These are phyloP conservation scores for Cordyceps pruinosa DNA, from an alignment of 2,329 filamentous ascomycete species.

Conservation along the genomic window DNA sequence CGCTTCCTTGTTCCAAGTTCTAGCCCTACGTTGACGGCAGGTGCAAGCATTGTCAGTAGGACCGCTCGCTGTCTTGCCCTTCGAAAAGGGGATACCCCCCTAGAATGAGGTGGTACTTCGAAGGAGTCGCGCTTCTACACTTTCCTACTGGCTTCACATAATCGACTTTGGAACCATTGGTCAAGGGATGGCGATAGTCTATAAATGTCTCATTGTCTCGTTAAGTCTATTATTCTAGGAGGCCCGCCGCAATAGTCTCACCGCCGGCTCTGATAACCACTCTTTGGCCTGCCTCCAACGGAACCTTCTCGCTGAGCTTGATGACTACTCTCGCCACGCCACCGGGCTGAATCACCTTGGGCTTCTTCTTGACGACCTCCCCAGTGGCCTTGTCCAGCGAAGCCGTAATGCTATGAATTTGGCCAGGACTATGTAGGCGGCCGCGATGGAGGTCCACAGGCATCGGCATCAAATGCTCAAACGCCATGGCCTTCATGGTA, in stretches of 20 bases:
- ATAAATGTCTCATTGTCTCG: conserved; percentile 4
- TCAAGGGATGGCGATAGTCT: no score
- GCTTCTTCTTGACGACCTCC: conserved; percentile 71
- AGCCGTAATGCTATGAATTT: conserved; percentile 64
- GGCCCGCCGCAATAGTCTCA: conserved; percentile 78
- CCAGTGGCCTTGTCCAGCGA: conserved; percentile 74
- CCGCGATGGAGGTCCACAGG: conserved; percentile 84
- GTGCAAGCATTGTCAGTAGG: no score
- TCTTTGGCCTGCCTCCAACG: conserved; percentile 71
- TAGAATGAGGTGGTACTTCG: no score
- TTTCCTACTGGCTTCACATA: no score
- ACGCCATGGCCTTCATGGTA: conserved; percentile 77
- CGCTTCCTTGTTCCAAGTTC: no score
- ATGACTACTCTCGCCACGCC: conserved; percentile 71
- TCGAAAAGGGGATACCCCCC: no score
- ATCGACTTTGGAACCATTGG: no score
- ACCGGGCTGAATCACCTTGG: conserved; percentile 74
- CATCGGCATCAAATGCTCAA: conserved; percentile 85
- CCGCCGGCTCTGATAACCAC: conserved; percentile 77
- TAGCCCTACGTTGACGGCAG: no score
- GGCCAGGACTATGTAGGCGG: conserved; percentile 69
- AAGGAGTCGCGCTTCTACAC: no score
- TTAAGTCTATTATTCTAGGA: conserved; percentile 59
- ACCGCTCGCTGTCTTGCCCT: no score
- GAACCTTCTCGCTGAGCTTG: conserved; percentile 65